Base-by-base conservation (phyloP, 345 rosid species). In the Durio zibethinus region DNA sequence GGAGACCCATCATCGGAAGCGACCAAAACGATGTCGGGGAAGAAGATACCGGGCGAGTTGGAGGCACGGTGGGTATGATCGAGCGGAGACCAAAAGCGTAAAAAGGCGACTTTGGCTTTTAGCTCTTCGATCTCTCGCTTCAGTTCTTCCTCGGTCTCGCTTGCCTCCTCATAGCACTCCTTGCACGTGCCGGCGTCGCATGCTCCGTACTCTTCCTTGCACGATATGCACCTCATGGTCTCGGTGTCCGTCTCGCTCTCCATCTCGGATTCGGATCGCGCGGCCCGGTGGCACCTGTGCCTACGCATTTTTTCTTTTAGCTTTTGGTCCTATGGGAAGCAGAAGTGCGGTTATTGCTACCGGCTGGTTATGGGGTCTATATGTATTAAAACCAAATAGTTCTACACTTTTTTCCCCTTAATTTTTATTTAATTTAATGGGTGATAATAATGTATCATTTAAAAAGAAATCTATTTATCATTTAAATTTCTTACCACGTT, bases 91-190 rank as follows among this genome's bases (percentile, higher is more conserved):
- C 86, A 86, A 68, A 89, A 81, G 31, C 91, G 85, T 75, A 92
- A 82, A 79, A 94, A 94, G 66, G 81, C 54, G 20, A 94, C 87
- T 79, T 84, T 91, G 69, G 96, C 89, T 56, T 88, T 88, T 25
- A 89, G 96, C 80, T 91, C 96, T 23, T 89, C 93, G 83, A 91
- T 91, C 84, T 91, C 92, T 33, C 89, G 84, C 80, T 91, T 91
- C 27, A 89, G 90, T 84, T 91, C 95, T 75, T 89, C 93, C 77
- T 91, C 87, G 7, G 92, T 88, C 80, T 68, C 53, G 74, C 59
- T 48, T 1, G 57, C 57, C 35, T 69, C 57, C 15, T 60, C 68
- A 40, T 60, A 74, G 38, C 77, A 61, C 69, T 60, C 77, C 77
- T 74, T 74, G 77, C 69, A 61, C 4, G 77, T 61, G 36, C 77